A percentile compares a stretch with the other conserved stretches of the same genome.
Evolutionary conservation across 768 basidiomycete genomes (phyloP).

Genomic region (Lentinula edodes): DNA sequence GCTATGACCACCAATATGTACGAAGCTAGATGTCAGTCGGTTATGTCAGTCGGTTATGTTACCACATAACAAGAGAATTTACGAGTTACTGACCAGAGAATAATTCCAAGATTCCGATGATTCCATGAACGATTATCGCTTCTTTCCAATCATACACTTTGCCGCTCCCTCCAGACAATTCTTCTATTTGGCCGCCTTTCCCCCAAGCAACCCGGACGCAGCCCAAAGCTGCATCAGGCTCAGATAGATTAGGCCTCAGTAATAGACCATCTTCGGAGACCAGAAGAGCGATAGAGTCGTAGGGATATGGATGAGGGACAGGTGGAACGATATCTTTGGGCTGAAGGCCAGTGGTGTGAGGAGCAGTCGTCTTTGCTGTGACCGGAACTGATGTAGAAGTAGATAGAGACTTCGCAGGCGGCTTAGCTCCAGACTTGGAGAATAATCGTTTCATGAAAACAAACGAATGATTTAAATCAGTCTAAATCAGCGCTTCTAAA

Average conservation of each 20-base stretch:
- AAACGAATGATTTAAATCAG: background rate
- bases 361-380: constrained; percentile 10
- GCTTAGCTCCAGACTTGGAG: constrained; percentile 18
- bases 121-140: constrained; percentile 62
- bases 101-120: constrained; percentile 69
- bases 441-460: constrained; percentile 37
- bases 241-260: constrained; percentile 49
- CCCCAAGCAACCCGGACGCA: constrained; percentile 58
- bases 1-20: constrained; percentile 72
- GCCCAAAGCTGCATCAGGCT: constrained; percentile 22
- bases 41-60: constrained; percentile 6
- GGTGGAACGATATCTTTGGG: constrained; percentile 64
- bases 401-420: constrained; percentile 4
- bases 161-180: constrained; percentile 31
- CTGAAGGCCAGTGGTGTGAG: constrained; percentile 37
- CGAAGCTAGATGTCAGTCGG: constrained; percentile 41
- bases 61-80: constrained; percentile 5
- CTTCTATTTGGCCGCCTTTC: constrained; percentile 48
- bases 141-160: constrained; percentile 46
- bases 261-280: constrained; percentile 59
- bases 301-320: constrained; percentile 68
- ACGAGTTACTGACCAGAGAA: constrained; percentile 51
- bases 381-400: constrained; percentile 1
- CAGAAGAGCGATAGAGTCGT: constrained; percentile 62
- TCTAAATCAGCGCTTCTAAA: background rate